Base-by-base conservation (phyloP, 768 basidiomycete genomes). In the Leccinum aurantiacum region DNA sequence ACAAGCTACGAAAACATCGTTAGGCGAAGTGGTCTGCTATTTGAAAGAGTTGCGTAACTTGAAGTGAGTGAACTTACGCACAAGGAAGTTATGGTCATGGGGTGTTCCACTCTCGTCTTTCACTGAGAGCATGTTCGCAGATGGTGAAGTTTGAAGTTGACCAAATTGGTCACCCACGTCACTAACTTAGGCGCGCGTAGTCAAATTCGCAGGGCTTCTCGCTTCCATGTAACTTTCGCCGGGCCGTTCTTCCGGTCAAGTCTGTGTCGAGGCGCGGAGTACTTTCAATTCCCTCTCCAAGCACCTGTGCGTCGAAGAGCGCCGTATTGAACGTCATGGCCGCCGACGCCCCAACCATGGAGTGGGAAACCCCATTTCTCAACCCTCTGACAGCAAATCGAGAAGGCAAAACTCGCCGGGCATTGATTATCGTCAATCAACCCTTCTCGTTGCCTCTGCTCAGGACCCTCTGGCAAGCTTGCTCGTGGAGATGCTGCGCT, bases 391-490 rank as follows among this genome's bases (percentile, higher is more conserved):
- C 60, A 5, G 38, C 59, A 5, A 31, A 57, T 15, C 9, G 9
- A 15, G 51, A 54, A 4, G 54, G 47, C 35, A 54, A 3, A 9
- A 44, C 22, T 17, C 61, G 46, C 22, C 78, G 78, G 46, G 91
- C 87, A 0, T 78, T 98, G 60, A 86, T 98, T 65, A 87, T 99
- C 65, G 82, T 98, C 57, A 98, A 99, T 72, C 92, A 96, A 61
- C 89, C 93, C 0, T 93, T 96, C 69, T 85, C 86, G 24, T 63
- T 74, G 4, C 64, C 76, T 10, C 80, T 97, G 46, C 79, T 98
- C 47, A 67, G 75, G 14, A 79, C 80, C 10, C 72, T 95, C 9
- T 97, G 85, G 82, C 69, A 70, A 14, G 71, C 78, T 13, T 77
- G 76, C 10, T 65, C 71, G 53, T 84, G 85, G 82, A 79, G 75